Conservation (phyloP, 75 land plant species). For the Picea glauca region DNA sequence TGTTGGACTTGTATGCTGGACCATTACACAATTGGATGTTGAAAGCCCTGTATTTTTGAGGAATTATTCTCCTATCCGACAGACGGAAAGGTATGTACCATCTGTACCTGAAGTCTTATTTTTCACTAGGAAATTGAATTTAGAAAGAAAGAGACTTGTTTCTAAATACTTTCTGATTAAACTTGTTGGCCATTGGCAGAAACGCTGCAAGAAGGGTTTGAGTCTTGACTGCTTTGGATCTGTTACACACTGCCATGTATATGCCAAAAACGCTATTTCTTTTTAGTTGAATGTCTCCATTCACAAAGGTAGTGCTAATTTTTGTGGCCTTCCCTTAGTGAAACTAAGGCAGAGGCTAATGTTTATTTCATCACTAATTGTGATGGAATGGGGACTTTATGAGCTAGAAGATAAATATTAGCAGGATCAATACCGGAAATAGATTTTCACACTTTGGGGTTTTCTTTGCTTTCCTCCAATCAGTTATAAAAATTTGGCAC, state of each 20-base stretch:
- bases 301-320: background rate
- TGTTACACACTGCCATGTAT: background rate
- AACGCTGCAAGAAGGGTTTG: background rate
- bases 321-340: background rate
- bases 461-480: background rate
- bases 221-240: background rate
- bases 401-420: background rate
- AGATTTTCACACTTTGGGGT: background rate
- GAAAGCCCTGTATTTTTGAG: background rate
- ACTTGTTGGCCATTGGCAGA: background rate
- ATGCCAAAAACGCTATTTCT: background rate
- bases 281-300: slow-evolving; percentile 4
- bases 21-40: background rate
- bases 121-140: background rate
- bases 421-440: background rate
- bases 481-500: too few species aligned
- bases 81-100: background rate
- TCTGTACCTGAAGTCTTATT: background rate
- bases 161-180: background rate
- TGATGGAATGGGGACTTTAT: background rate
- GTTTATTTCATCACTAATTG: background rate
- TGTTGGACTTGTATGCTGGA: background rate
- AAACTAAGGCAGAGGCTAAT: background rate
- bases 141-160: background rate
- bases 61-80: background rate